phyloP scores from a whole-genome alignment of 257 asterid genomes.

The Solanum appendiculatum region DNA sequence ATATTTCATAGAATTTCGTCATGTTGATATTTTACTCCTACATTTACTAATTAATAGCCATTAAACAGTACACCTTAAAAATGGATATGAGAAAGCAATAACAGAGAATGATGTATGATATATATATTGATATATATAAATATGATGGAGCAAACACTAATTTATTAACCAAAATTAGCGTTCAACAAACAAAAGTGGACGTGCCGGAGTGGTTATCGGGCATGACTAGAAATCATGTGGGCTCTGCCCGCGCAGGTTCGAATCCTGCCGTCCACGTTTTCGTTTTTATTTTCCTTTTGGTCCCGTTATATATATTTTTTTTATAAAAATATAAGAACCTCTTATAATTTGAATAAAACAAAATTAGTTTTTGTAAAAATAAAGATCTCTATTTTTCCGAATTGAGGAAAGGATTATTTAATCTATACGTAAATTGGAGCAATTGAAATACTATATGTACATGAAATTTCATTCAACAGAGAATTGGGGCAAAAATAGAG shows the following conservation, averaged over 20 bases:
- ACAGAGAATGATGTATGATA: neutral
- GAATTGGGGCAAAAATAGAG: no score
- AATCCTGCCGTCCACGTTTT: conserved; percentile 97
- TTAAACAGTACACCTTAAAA: no score
- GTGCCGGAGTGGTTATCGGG: conserved; percentile 99
- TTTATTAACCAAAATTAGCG: fast-evolving
- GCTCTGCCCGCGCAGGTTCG: conserved; percentile 99
- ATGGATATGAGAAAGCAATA: neutral
- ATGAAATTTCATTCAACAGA: no score
- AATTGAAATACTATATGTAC: no score
- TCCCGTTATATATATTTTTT: no score
- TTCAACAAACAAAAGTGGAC: conserved; percentile 29
- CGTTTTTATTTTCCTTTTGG: neutral
- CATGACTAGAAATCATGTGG: conserved; percentile 99
- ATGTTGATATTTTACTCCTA: neutral
- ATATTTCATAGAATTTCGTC: neutral
- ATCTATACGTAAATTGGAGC: no score
- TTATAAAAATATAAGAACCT: no score
- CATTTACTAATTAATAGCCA: no score
- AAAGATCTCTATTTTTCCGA: no score
- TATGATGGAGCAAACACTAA: neutral
- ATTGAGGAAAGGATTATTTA: no score
- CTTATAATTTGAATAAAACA: no score
- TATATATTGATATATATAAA: neutral
- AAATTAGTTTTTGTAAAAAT: no score